Percentiles rank a stretch among this genome's conserved stretches.
Conservation (phyloP, 371 early-diverging fungal species). For the Mucor velutinosus region DNA sequence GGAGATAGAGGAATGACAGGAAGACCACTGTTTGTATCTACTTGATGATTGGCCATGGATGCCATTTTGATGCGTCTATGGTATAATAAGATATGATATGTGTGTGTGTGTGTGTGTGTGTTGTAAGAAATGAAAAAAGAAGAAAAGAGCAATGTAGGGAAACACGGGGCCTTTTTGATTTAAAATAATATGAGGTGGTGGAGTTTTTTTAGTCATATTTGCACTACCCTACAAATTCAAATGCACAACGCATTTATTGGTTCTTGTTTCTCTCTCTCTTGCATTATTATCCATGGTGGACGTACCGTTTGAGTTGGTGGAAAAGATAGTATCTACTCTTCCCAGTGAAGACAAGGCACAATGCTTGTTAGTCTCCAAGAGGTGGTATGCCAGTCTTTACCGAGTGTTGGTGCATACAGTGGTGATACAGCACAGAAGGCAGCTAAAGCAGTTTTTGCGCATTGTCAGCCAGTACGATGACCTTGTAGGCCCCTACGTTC, state of each 20-base stretch:
- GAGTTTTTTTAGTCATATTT: background rate
- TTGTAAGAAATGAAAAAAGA: background rate
- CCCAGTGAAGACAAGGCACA: background rate
- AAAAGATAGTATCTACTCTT: slow-evolving; percentile 1
- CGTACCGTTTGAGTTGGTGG: slow-evolving; percentile 9
- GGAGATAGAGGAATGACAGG: slow-evolving; percentile 32
- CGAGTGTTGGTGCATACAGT: slow-evolving; percentile 5
- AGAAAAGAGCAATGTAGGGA: background rate
- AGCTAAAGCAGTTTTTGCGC: slow-evolving; percentile 6
- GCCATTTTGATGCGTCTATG: background rate
- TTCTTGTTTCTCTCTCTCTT: background rate
- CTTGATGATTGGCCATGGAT: slow-evolving; percentile 1
- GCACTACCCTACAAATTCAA: background rate
- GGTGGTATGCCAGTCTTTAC: slow-evolving; percentile 1
- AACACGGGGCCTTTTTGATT: background rate
- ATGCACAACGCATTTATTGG: background rate
- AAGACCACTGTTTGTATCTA: slow-evolving; percentile 16
- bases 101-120: background rate
- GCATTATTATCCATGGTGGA: background rate
- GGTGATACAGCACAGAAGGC: background rate
- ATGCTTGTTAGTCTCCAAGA: background rate
- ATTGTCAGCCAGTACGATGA: background rate
- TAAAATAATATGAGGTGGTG: background rate
- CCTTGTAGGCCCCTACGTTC: background rate
- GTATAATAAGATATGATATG: background rate